These are phyloP conservation scores for Cyclocybe aegerita DNA, from an alignment of 768 basidiomycete genomes.

Conservation along the genomic window DNA sequence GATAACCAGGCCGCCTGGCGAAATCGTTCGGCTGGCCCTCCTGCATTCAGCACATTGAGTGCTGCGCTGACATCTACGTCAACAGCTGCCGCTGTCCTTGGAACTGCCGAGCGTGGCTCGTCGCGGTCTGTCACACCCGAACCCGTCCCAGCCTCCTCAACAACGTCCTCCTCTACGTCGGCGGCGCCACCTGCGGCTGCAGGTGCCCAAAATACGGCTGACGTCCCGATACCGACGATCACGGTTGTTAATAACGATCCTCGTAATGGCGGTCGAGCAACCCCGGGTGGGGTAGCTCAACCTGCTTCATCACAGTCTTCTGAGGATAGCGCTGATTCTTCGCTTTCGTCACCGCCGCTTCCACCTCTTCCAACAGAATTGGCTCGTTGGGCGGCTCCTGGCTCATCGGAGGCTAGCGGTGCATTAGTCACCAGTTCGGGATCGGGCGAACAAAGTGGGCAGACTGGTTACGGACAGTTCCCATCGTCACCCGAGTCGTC, in stretches of 20 bases:
- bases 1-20: slow-evolving; percentile 31
- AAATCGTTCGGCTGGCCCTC: slow-evolving; percentile 34
- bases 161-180: slow-evolving; percentile 2
- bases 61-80: slow-evolving; percentile 46
- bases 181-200: not conserved
- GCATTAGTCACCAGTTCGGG: slow-evolving; percentile 10
- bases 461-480: slow-evolving; percentile 38
- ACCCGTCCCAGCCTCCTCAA: slow-evolving; percentile 8
- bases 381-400: not conserved
- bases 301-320: slow-evolving; percentile 2
- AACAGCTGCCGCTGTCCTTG: slow-evolving; percentile 43
- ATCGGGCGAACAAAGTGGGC: slow-evolving; percentile 5
- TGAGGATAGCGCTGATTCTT: not conserved
- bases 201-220: not conserved
- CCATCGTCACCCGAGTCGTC: slow-evolving; percentile 45
- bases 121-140: slow-evolving; percentile 12
- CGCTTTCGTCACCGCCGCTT: not conserved
- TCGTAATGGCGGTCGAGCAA: not conserved
- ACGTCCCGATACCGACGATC: slow-evolving; percentile 23
- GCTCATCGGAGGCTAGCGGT: slow-evolving; percentile 6
- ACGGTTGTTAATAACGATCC: slow-evolving; percentile 13
- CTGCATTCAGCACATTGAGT: slow-evolving; percentile 44
- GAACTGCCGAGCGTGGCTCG: slow-evolving; percentile 12
- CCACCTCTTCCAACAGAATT: not conserved
- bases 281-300: not conserved